Percentiles rank a stretch among this genome's conserved stretches.
phyloP scores from a whole-genome alignment of 2,329 filamentous ascomycete genomes.

The Cytospora mali region DNA sequence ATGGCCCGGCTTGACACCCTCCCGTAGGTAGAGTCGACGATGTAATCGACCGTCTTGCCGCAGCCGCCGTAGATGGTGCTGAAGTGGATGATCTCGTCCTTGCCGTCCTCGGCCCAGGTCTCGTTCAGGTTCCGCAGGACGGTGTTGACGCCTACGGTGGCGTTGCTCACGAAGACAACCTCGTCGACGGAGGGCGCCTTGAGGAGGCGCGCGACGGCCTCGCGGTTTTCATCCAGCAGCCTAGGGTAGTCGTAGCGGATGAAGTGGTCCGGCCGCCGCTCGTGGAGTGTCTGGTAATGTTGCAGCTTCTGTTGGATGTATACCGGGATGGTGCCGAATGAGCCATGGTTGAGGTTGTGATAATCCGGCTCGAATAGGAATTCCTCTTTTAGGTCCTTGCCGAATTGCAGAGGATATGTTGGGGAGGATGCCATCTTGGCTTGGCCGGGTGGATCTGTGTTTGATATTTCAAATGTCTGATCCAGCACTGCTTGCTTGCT shows the following conservation, averaged over 20 bases:
- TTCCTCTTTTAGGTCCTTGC: constrained; percentile 50
- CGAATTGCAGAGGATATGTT: constrained; percentile 34
- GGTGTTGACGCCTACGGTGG: constrained; percentile 76
- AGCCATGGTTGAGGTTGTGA: constrained; percentile 79
- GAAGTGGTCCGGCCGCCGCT: constrained; percentile 74
- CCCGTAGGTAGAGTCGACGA: constrained; percentile 65
- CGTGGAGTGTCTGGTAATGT: constrained; percentile 66
- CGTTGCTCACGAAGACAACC: constrained; percentile 79
- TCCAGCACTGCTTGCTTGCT: neutral
- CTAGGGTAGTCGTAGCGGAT: constrained; percentile 68
- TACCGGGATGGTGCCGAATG: constrained; percentile 76
- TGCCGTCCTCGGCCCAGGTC: constrained; percentile 65
- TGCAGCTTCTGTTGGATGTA: constrained; percentile 61
- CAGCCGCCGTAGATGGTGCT: constrained; percentile 78
- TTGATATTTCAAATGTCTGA: neutral
- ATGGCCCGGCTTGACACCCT: constrained; percentile 56
- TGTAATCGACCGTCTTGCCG: constrained; percentile 69
- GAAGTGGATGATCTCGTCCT: constrained; percentile 80
- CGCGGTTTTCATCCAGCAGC: constrained; percentile 65
- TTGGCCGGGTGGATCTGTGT: neutral
- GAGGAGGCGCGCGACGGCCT: constrained; percentile 66
- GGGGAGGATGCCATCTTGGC: neutral
- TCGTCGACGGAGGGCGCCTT: constrained; percentile 62
- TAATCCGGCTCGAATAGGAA: constrained; percentile 72
- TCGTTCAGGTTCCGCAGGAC: constrained; percentile 70